phyloP scores from a whole-genome alignment of 2,329 filamentous ascomycete genomes.

The Raffaelea arxii region DNA sequence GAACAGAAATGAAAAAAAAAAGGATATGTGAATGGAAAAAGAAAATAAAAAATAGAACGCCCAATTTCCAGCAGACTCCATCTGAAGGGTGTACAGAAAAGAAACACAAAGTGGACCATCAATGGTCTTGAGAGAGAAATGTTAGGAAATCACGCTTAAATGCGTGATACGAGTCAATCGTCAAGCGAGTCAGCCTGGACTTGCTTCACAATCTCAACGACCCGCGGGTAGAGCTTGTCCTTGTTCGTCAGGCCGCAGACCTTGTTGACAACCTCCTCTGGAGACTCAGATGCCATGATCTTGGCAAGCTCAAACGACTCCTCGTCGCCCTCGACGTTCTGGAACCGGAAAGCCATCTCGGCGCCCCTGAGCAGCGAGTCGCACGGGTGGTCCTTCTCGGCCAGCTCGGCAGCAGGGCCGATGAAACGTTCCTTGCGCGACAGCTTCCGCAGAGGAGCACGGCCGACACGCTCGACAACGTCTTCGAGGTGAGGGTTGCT shows the following conservation, averaged over 20 bases:
- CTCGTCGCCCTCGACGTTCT: conserved; percentile 84
- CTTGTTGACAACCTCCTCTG: conserved; percentile 68
- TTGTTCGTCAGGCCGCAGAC: conserved; percentile 69
- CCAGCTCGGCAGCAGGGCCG: conserved; percentile 80
- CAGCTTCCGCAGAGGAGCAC: conserved; percentile 88
- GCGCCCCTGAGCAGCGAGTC: conserved; percentile 69
- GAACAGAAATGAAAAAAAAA: neutral
- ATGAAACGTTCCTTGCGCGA: conserved; percentile 94
- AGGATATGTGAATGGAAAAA: neutral
- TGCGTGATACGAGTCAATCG: conserved; percentile 1
- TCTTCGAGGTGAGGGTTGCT: conserved; percentile 91
- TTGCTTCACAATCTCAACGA: conserved; percentile 70
- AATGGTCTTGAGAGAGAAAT: neutral
- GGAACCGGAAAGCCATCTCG: conserved; percentile 91
- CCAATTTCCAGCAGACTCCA: too few species aligned
- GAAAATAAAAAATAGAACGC: neutral
- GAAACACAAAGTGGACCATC: too few species aligned
- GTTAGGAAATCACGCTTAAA: neutral
- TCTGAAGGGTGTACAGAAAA: too few species aligned
- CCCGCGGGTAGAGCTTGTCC: conserved; percentile 68
- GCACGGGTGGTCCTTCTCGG: conserved; percentile 66
- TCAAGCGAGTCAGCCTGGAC: conserved; percentile 56
- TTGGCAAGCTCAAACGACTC: conserved; percentile 79
- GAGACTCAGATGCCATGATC: conserved; percentile 65
- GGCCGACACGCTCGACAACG: conserved; percentile 87